These are phyloP conservation scores for Pyrus hybrid DNA, from an alignment of 331 rosid species.

Conservation along the genomic window DNA sequence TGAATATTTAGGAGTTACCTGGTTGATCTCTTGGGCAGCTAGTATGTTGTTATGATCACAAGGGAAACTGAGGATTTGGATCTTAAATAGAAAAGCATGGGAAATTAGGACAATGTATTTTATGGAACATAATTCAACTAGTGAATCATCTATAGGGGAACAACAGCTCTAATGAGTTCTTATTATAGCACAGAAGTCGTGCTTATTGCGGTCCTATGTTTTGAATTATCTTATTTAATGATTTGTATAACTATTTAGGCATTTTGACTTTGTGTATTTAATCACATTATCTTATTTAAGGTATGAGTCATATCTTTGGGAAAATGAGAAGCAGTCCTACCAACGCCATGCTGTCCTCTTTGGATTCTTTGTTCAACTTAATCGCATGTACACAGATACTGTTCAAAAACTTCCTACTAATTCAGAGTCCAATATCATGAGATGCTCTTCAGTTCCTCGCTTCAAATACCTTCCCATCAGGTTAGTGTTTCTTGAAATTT, in stretches of 20 bases:
- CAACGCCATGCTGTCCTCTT: constrained; percentile 93
- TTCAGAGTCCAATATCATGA: constrained; percentile 92
- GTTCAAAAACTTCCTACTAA: constrained; percentile 90
- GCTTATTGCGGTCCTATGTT: background rate
- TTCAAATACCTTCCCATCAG: constrained; percentile 98
- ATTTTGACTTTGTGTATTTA: constrained; percentile 1
- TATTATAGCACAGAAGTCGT: background rate
- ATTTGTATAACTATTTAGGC: background rate
- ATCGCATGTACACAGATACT: constrained; percentile 81
- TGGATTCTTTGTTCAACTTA: constrained; percentile 96
- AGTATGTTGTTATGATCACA: background rate
- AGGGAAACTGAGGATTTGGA: background rate
- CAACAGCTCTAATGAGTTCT: background rate
- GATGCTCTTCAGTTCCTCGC: constrained; percentile 94
- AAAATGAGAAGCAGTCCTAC: constrained; percentile 88
- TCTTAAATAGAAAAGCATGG: background rate
- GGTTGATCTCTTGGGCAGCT: constrained; percentile 3
- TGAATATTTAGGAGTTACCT: background rate
- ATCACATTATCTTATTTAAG: constrained; percentile 24
- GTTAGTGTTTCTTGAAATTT: constrained; percentile 28
- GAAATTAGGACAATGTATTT: background rate
- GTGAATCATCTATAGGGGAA: background rate
- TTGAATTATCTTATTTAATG: background rate
- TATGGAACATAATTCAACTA: background rate
- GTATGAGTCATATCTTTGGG: constrained; percentile 97